A percentile compares a stretch with the other conserved stretches of the same genome.
These are phyloP conservation scores for Pichia sp. DNA, from an alignment of 1,139 yeast genomes.

Conservation along the genomic window DNA sequence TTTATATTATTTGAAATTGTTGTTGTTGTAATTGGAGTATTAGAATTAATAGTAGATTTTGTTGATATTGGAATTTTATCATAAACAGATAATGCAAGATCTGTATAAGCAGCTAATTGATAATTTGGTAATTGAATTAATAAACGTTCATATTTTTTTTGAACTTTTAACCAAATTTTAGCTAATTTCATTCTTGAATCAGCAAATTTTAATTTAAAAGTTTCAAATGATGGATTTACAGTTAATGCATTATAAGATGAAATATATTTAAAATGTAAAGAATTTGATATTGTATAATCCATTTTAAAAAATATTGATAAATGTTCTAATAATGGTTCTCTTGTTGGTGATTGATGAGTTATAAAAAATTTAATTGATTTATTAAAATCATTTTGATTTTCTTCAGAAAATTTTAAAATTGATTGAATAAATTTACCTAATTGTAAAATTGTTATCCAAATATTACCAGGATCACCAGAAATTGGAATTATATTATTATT, in stretches of 20 bases:
- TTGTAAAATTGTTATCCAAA: constrained; percentile 71
- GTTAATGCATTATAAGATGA: constrained; percentile 68
- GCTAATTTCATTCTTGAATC: constrained; percentile 57
- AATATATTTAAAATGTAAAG: constrained; percentile 67
- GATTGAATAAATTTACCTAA: constrained; percentile 57
- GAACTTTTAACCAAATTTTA: constrained; percentile 58
- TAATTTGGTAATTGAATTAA: constrained; percentile 24
- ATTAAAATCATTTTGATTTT: constrained; percentile 22
- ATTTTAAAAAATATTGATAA: constrained; percentile 62
- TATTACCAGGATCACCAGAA: constrained; percentile 68
- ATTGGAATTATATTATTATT: constrained; percentile 31
- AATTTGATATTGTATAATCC: constrained; percentile 67
- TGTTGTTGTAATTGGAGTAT: constrained; percentile 33
- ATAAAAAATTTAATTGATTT: constrained; percentile 55
- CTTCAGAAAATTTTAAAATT: constrained; percentile 31
- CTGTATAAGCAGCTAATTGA: constrained; percentile 31
- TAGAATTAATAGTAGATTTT: constrained; percentile 26
- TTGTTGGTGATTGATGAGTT: constrained; percentile 61
- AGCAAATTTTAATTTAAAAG: constrained; percentile 56
- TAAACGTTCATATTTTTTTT: constrained; percentile 39
- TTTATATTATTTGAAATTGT: not conserved
- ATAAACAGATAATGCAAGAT: constrained; percentile 54
- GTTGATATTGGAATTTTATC: constrained; percentile 61
- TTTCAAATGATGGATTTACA: constrained; percentile 56
- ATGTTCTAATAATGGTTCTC: constrained; percentile 64